phyloP scores from a whole-genome alignment of 768 basidiomycete species.

The Mycena indigotica region DNA sequence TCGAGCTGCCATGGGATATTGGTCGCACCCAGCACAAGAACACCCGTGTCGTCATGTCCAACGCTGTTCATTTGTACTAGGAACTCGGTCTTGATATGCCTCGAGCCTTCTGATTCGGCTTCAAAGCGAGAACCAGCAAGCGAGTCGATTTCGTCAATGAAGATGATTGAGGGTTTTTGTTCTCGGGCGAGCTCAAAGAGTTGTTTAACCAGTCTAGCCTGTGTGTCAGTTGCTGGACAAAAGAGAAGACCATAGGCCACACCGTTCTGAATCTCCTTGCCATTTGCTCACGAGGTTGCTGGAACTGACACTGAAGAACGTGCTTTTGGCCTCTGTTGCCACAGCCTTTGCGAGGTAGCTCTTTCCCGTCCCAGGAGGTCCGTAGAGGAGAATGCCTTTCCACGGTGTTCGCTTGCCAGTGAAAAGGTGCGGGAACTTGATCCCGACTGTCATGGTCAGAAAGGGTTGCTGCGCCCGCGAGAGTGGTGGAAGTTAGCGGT shows the following conservation, averaged over 20 bases:
- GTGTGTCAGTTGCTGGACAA: not conserved
- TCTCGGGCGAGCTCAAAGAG: constrained; percentile 96
- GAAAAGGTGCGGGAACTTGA: constrained; percentile 98
- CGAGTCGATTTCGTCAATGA: constrained; percentile 98
- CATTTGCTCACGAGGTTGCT: constrained; percentile 97
- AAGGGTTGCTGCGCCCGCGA: too few species aligned
- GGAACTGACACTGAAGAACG: constrained; percentile 95
- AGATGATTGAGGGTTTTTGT: constrained; percentile 96
- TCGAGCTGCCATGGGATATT: too few species aligned
- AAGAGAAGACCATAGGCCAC: constrained; percentile 30
- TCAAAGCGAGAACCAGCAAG: constrained; percentile 93
- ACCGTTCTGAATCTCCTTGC: constrained; percentile 99
- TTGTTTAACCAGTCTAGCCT: constrained; percentile 84
- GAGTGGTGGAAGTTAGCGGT: too few species aligned
- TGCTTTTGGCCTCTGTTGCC: constrained; percentile 99
- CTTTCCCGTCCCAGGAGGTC: constrained; percentile 97
- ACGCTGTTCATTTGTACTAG: too few species aligned
- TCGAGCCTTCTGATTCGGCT: constrained; percentile 95
- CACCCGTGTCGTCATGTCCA: too few species aligned
- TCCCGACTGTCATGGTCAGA: too few species aligned
- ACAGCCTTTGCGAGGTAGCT: constrained; percentile 97
- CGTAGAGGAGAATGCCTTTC: constrained; percentile 94
- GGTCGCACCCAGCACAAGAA: too few species aligned
- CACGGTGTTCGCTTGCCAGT: constrained; percentile 98
- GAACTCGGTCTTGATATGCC: constrained; percentile 98